phyloP scores from a whole-genome alignment of 495 filamentous ascomycete species.

The Podospora comata region DNA sequence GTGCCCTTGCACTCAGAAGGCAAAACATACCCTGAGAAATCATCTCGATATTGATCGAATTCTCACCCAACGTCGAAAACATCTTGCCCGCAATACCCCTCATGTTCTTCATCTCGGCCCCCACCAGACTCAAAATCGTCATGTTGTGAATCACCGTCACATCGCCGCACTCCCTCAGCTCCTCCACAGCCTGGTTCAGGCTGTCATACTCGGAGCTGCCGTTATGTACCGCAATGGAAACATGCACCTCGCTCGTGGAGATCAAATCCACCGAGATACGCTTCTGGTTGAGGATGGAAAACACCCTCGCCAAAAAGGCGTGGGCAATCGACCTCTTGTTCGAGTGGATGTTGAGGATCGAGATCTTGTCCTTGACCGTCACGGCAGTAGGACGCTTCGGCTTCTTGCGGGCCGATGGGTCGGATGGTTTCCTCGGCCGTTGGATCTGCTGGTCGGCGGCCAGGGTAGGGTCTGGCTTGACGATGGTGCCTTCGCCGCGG shows the following conservation, averaged over 20 bases:
- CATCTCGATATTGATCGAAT: slow-evolving; percentile 93
- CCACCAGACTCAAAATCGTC: slow-evolving; percentile 89
- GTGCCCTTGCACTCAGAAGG: slow-evolving; percentile 2
- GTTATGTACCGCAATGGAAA: slow-evolving; percentile 90
- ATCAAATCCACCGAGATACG: slow-evolving; percentile 87
- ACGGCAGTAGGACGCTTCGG: slow-evolving; percentile 73
- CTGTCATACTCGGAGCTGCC: slow-evolving; percentile 61
- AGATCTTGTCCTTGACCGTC: slow-evolving; percentile 90
- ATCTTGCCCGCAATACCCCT: slow-evolving; percentile 83
- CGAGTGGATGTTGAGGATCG: slow-evolving; percentile 91
- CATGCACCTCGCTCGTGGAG: slow-evolving; percentile 89
- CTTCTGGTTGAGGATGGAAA: slow-evolving; percentile 76
- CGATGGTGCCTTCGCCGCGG: slow-evolving; percentile 78
- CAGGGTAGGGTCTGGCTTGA: slow-evolving; percentile 58
- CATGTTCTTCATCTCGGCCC: slow-evolving; percentile 93
- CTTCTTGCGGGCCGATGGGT: slow-evolving; percentile 43
- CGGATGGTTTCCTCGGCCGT: slow-evolving; percentile 40
- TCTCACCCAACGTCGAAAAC: slow-evolving; percentile 84
- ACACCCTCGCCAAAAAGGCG: slow-evolving; percentile 88
- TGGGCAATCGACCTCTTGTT: slow-evolving; percentile 75
- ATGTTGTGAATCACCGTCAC: slow-evolving; percentile 83
- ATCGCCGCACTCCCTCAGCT: slow-evolving; percentile 70
- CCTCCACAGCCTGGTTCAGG: slow-evolving; percentile 62
- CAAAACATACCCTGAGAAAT: slow-evolving; percentile 79
- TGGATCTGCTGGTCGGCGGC: slow-evolving; percentile 46